phyloP scores from a whole-genome alignment of 106 monocot species.

The Narthecium ossifragum region DNA sequence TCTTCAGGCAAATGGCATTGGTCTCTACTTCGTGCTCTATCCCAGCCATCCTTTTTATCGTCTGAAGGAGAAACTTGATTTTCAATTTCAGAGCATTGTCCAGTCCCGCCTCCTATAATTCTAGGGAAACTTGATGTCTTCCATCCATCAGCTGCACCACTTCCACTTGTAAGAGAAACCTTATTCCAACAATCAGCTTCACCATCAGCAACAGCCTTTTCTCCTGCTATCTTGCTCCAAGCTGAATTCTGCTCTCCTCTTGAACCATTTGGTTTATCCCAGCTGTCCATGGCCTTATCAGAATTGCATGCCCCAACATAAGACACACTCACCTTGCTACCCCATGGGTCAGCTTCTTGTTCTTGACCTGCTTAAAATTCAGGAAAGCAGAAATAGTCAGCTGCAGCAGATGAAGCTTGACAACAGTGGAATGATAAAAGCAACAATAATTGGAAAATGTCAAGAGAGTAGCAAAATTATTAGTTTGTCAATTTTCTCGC shows the following conservation, averaged over 20 bases:
- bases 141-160: conserved; percentile 1
- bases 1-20: no score
- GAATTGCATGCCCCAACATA: background rate
- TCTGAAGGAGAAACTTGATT: no score
- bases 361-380: conserved; percentile 3
- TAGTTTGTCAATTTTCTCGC: no score
- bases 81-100: background rate
- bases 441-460: background rate
- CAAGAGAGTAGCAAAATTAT: background rate
- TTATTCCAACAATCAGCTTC: conserved; percentile 3
- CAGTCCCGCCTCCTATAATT: background rate
- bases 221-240: background rate
- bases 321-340: background rate
- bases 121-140: background rate
- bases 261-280: background rate
- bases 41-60: background rate
- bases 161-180: background rate
- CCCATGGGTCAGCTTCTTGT: conserved; percentile 4
- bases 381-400: background rate
- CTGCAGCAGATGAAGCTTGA: background rate
- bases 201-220: background rate
- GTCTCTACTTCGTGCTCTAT: no score
- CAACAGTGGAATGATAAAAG: no score
- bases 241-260: conserved; percentile 1
- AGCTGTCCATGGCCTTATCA: conserved; percentile 5